Percentiles rank a stretch among this genome's conserved stretches.
Conservation (phyloP, 2,329 filamentous ascomycete genomes). For the Colletotrichum noveboracense region DNA sequence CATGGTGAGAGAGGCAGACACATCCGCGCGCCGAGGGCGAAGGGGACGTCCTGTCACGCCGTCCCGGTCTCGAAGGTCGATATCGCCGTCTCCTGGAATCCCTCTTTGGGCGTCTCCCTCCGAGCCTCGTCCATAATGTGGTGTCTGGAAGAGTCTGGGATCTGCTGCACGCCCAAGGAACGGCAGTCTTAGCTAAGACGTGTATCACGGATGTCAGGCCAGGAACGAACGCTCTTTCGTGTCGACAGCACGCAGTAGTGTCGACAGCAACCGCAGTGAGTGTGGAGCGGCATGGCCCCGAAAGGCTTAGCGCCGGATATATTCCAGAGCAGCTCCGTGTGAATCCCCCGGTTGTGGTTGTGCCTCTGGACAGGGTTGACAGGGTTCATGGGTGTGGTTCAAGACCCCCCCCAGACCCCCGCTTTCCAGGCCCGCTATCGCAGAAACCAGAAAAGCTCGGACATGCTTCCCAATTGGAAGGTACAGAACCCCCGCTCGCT, state of each 20-base stretch:
- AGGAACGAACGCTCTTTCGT: neutral
- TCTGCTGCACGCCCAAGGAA: neutral
- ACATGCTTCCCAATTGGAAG: constrained; percentile 23
- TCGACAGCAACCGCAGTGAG: neutral
- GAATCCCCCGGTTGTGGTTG: neutral
- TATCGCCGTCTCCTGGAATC: neutral
- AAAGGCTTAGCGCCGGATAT: constrained; percentile 3
- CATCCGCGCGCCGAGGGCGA: neutral
- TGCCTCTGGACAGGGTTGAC: neutral
- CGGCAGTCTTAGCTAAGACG: constrained; percentile 7
- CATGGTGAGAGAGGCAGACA: neutral
- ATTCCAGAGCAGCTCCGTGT: constrained; percentile 19
- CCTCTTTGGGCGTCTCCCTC: neutral
- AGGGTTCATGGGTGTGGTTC: neutral
- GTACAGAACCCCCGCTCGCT: constrained; percentile 12
- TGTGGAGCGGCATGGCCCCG: neutral
- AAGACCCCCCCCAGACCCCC: neutral
- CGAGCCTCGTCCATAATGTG: neutral
- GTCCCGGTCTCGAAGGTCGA: neutral
- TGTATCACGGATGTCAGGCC: constrained; percentile 15
- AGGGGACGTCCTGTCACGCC: neutral
- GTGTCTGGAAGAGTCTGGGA: neutral
- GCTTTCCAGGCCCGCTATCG: neutral
- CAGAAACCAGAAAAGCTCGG: constrained; percentile 21
- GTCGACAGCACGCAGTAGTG: neutral